phyloP scores from a whole-genome alignment of 257 asterid species.

The Jaltomata sinuosa region DNA sequence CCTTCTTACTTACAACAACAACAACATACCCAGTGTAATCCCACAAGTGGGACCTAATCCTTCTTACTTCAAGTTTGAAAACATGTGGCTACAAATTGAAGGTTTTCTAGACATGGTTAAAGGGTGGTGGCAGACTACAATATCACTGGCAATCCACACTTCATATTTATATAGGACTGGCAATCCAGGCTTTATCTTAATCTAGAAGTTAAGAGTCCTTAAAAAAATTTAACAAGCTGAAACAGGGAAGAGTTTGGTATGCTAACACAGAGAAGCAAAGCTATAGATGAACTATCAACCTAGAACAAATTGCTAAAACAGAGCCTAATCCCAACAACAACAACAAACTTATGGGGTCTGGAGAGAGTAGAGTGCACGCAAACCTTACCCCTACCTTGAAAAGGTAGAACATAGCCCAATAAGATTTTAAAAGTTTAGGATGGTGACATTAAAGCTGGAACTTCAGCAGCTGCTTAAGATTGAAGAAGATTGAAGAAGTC shows the following conservation, averaged over 20 bases:
- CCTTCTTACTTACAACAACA: neutral
- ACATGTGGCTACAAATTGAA: neutral
- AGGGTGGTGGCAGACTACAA: neutral
- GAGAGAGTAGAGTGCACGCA: too few species aligned
- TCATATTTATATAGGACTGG: neutral
- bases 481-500: neutral
- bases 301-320: neutral
- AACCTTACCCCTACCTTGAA: too few species aligned
- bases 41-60: neutral
- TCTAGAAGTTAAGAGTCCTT: neutral
- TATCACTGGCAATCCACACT: neutral
- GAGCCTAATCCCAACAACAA: neutral
- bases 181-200: neutral
- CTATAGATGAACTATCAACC: neutral
- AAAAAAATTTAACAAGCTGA: neutral
- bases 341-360: too few species aligned
- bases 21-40: neutral
- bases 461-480: neutral
- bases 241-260: neutral
- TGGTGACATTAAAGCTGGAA: neutral
- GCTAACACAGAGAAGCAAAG: neutral
- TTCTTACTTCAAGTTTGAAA: neutral
- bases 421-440: neutral
- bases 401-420: neutral
- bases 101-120: neutral